phyloP scores from a whole-genome alignment of 345 rosid species.

The Bruguiera gymnorhiza region DNA sequence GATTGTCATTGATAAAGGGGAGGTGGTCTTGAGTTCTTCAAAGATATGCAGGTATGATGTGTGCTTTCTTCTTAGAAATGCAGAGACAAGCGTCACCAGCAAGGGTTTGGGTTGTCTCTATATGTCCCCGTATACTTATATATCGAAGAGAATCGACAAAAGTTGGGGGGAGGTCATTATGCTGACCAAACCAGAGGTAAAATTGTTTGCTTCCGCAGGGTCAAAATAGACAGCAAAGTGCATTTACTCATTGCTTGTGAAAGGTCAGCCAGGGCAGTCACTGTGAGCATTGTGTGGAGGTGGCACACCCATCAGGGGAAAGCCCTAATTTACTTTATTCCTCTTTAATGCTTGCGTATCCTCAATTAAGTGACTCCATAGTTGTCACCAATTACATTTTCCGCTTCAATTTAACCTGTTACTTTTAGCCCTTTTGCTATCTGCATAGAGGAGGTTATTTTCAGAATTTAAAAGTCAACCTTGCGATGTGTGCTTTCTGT shows the following conservation, averaged over 20 bases:
- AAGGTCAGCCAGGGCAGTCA: constrained; percentile 54
- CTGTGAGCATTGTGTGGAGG: constrained; percentile 15
- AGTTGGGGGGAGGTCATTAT: neutral
- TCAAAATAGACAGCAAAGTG: constrained; percentile 50
- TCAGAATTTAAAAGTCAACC: constrained; percentile 2
- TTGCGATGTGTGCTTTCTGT: neutral
- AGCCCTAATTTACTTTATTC: neutral
- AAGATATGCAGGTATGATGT: neutral
- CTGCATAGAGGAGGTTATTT: neutral
- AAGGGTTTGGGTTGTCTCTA: constrained; percentile 9
- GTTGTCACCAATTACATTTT: neutral
- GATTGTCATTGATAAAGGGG: no score
- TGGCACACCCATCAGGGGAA: constrained; percentile 18
- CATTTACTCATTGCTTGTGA: constrained; percentile 52
- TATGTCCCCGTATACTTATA: constrained; percentile 16
- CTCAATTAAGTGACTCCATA: neutral
- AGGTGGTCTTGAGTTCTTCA: neutral
- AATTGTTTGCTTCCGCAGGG: constrained; percentile 34
- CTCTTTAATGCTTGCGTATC: constrained; percentile 1
- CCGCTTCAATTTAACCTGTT: no score
- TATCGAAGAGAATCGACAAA: neutral
- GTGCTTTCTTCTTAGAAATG: neutral
- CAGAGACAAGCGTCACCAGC: constrained; percentile 24
- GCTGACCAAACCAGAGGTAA: constrained; percentile 39
- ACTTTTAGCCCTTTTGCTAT: neutral